Evolutionary conservation across 2,329 filamentous ascomycete species (phyloP), one percentile per base, ranked within the genome.

Genomic region (Metarhizium brunneum): DNA sequence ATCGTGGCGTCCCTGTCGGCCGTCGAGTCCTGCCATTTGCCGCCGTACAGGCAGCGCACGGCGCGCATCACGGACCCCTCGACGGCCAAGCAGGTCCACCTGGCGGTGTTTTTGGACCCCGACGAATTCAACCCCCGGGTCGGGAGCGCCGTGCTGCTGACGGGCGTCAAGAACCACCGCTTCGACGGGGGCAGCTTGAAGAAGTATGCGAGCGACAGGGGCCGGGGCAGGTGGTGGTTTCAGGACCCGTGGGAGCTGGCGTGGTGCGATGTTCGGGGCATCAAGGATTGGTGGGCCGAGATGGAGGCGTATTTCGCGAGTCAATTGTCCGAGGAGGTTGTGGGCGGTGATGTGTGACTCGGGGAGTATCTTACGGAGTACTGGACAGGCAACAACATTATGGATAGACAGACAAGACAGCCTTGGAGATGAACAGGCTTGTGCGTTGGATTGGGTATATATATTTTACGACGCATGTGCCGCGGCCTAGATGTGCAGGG

Each of bases 161-260:
- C 77, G 0, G 79, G 79, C 0, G 79, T 82, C 2, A 83, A 83
- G 67, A 83, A 83, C 36, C 80, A 83, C 52, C 65, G 72, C 1
- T 82, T 78, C 56, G 80, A 82, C 16, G 73, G 72, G 1, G 73
- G 73, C 0, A 73, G 71, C 36, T 57, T 76, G 52, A 76, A 75
- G 60, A 75, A 76, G 61, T 76, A 76, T 50, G 70, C 67, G 14
- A 75, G 73, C 56, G 73, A 75, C 57, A 60, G 62, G 2, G 16
- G 47, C 2, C 74, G 72, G 1, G 71, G 57, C 4, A 63, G 58
- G 13, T 83, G 79, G 80, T 82, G 80, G 80, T 75, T 75, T 52
- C 71, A 78, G 62, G 67, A 79, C 52, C 77, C 78, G 4, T 59
- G 58, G 36, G 68, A 73, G 32, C 61, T 82, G 58, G 62, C 58